phyloP scores from a whole-genome alignment of 2,329 filamentous ascomycete genomes.

The Akanthomyces uredinophilus region DNA sequence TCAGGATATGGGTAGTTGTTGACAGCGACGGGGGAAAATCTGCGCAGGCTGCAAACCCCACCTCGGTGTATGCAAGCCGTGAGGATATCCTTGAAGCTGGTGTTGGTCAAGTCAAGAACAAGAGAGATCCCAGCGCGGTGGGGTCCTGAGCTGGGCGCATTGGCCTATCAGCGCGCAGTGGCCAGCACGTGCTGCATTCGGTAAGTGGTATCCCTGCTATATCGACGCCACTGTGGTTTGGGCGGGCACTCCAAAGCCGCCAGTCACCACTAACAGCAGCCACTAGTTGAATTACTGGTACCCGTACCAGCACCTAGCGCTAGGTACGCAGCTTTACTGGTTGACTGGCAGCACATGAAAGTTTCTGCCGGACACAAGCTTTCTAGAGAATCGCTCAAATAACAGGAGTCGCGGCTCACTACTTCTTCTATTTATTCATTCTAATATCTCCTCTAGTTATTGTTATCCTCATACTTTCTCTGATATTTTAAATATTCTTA shows the following conservation, averaged over 20 bases:
- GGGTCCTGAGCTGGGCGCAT: background rate
- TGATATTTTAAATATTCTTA: too few relatives aligned
- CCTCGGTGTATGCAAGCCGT: background rate
- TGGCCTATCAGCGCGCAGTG: background rate
- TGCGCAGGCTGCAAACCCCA: slow-evolving; percentile 2
- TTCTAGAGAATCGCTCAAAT: too few relatives aligned
- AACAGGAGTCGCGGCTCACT: too few relatives aligned
- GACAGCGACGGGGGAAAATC: background rate
- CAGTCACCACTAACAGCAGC: too few relatives aligned
- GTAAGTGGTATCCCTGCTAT: background rate
- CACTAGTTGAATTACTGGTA: too few relatives aligned
- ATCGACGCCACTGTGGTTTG: background rate
- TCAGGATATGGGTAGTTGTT: background rate
- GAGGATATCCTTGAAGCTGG: background rate
- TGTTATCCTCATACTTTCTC: too few relatives aligned
- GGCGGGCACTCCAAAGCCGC: background rate
- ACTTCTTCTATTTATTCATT: too few relatives aligned
- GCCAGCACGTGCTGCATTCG: background rate
- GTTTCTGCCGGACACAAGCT: too few relatives aligned
- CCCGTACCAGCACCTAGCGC: too few relatives aligned
- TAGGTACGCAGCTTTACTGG: too few relatives aligned
- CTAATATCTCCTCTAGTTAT: too few relatives aligned
- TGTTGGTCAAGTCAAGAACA: background rate
- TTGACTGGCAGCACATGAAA: too few relatives aligned
- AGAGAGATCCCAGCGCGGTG: background rate